These are phyloP conservation scores for Kodamaea hsintzibuensis DNA, from an alignment of 805 yeast species.

Conservation along the genomic window DNA sequence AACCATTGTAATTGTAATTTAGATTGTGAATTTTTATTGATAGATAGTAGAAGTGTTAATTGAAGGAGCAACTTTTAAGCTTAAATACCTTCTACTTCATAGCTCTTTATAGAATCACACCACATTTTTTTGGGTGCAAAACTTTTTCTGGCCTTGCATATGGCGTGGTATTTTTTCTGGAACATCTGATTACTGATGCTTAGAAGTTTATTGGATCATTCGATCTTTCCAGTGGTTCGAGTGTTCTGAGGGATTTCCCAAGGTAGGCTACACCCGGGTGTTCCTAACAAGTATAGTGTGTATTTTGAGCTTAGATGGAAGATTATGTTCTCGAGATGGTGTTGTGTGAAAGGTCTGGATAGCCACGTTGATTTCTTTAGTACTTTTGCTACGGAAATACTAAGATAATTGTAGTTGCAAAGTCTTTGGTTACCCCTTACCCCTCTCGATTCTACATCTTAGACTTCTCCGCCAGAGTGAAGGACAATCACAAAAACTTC, in stretches of 20 bases:
- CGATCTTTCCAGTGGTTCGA: not conserved
- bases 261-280: not conserved
- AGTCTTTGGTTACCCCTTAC: not conserved
- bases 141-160: not conserved
- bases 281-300: too few species aligned
- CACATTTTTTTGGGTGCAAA: not conserved
- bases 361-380: too few species aligned
- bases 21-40: not conserved
- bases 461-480: not conserved
- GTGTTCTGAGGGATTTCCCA: not conserved
- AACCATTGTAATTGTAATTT: conserved; percentile 9
- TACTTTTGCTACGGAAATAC: too few species aligned
- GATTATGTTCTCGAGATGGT: too few species aligned
- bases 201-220: not conserved
- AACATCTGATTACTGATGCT: not conserved
- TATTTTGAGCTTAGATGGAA: too few species aligned
- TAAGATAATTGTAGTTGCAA: too few species aligned
- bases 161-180: not conserved
- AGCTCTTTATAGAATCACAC: not conserved
- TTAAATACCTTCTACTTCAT: not conserved
- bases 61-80: not conserved
- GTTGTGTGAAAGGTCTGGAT: too few species aligned
- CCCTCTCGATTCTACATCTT: not conserved
- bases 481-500: not conserved
- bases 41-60: not conserved